Evolutionary conservation across 257 asterid genomes (phyloP), one percentile per base, ranked within the genome.

Genomic region (Prunella vulgaris): DNA sequence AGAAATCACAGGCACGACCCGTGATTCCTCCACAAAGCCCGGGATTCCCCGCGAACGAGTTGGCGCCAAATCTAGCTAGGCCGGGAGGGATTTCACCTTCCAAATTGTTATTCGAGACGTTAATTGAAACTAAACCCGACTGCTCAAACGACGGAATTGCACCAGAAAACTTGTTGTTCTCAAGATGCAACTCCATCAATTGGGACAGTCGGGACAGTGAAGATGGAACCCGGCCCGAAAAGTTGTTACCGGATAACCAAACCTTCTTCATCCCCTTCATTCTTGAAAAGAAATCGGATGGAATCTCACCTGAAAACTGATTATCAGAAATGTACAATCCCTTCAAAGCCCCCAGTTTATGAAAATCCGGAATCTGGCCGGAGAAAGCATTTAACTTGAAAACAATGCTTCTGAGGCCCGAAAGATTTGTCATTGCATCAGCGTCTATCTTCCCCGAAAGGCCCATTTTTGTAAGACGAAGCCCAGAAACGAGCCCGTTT

Each of bases 311-410:
- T 0, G 88, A 79, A 75, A 92, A 92, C 33, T 75, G 73, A 48
- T 92, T 92, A 0, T 77, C 82, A 0, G 89, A 74, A 14, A 88
- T 72, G 75, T 68, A 89, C 60, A 89, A 73, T 3, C 78, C 91
- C 54, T 56, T 87, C 76, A 89, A 54, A 5, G 81, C 63, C n/a
- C 81, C 80, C 27, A 86, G 57, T 25, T 74, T 67, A 38, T 75
- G 70, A 30, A 92, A 78, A 42, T 76, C 85, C 0, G 96, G 97
- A 3, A 92, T 83, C 1, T 87, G 84, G 5, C 96, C 98, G 0
- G 92, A 77, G 51, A 92, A 89, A 0, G 70, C 48, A 69, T 89
- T 86, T 40, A 71, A 64, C 35, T 33, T 28, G n/a, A 92, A 60
- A 54, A 84, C 74, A 3, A 83, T 54, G 30, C 78, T 82, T 25